Base-by-base conservation (phyloP, 352 stramenopile species). In the Phytophthora hybrid region DNA sequence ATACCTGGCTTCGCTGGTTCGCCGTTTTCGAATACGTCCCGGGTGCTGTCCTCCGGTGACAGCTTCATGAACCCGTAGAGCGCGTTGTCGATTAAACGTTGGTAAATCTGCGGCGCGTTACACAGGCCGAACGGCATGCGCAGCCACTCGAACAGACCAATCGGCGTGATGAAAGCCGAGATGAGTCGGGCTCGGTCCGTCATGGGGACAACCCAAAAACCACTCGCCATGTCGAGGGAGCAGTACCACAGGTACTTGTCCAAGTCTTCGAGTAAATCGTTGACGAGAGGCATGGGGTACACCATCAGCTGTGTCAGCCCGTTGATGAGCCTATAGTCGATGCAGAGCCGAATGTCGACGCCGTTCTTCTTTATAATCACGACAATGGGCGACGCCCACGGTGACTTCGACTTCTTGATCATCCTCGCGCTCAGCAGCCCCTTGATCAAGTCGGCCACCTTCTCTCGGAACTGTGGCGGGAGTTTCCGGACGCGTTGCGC, bases 101-200 rank as follows among this genome's bases (percentile, higher is more conserved):
- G 69, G 31, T 76, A 79, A 8, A 76, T 74, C 23, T 76, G 67
- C 2, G 73, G 73, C 3, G 62, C 67, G 29, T 79, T 79, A 19
- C 55, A 69, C 4, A 76, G 34, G 0, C 67, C 63, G 26, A 74
- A 77, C 3, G 68, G 63, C 73, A 80, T 80, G 3, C 69, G 18
- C 0, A 37, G 32, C 73, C 73, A 80, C 37, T 77, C 59, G 34
- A 73, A 74, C 19, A 70, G 53, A 1, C 59, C 73, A 1, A 74
- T 65, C 2, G 69, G 73, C 1, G 61, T 73, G 46, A 77, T 68
- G 46, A 77, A 80, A 0, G 69, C 74, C 0, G 69, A 77, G 53
- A 77, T 71, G 10, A 44, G n/a, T 1, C 49, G 39, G 0, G 73
- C 68, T 0, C 68, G 63, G 4, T 71, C 14, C 0, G 67, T 76